Base-by-base conservation (phyloP, 441 rosid species). In the Brassica hybrid region DNA sequence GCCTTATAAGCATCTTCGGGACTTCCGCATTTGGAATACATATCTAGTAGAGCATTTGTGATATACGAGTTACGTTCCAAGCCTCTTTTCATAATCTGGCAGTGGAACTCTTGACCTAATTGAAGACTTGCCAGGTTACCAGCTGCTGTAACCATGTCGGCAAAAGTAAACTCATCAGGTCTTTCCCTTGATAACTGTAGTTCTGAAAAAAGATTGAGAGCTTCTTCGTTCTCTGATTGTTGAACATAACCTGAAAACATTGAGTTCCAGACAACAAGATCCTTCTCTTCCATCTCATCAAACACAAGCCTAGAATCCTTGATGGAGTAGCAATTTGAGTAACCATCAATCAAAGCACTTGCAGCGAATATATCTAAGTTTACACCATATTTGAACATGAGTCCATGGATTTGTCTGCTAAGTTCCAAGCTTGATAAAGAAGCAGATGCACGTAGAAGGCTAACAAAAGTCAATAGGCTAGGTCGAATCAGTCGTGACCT, bases 11-110 rank as follows among this genome's bases (percentile, higher is more conserved):
- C 90, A 63, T 85, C 88, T 77, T 76, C 79, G 2, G 89, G 83
- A 76, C 87, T 82, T 80, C 94, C 94, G 73, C 96, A 89, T 80
- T 93, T 93, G 38, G 92, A 84, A 50, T 91, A 91, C 98, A 89
- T 93, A 77, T 89, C 90, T 59, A 91, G 38, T 23, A 91, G 80
- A 41, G 94, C 83, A 78, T 88, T 93, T 58, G 83, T 73, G 3
- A 89, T 79, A 59, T 87, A 83, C 3, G 90, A 83, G 68, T 93
- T 86, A 69, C 74, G 69, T 75, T 73, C 81, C 61, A 89, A 64
- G 69, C 93, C 86, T 13, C 65, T 74, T 75, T 85, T 85, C 65
- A 87, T 68, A 23, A 86, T 48, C 73, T 86, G 87, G 50, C 81
- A 65, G 73, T 91, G 98, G 72, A 91, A 80, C 83, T 80, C 89